Base-by-base conservation (phyloP, 1,284 basidiomycete species). In the Apiotrichum brassicae region DNA sequence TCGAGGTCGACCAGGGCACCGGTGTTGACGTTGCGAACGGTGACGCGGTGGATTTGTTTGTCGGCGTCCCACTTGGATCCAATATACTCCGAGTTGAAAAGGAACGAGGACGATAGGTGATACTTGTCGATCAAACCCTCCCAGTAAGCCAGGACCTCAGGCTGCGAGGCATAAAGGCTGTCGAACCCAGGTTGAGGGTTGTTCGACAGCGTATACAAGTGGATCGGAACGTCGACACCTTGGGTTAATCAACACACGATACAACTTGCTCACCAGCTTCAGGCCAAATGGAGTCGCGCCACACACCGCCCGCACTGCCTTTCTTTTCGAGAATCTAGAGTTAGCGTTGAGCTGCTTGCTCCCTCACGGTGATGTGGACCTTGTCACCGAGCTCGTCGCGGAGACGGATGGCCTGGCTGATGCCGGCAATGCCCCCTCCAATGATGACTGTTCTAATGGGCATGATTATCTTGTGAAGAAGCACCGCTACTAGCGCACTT, bases 221-320 rank as follows among this genome's bases (percentile, higher is more conserved):
- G 61, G 37, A 62, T 63, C 8, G 58, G 59, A n/a, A 65, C 53
- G 41, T 66, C 64, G 22, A 66, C 63, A 14, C 50, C 53, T 5
- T 45, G n/a, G n/a, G n/a, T n/a, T n/a, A n/a, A n/a, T n/a, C n/a
- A n/a, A n/a, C n/a, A n/a, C n/a, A n/a, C n/a, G n/a, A n/a, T n/a
- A n/a, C n/a, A n/a, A n/a, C n/a, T n/a, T n/a, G n/a, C n/a, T n/a
- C n/a, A n/a, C n/a, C n/a, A n/a, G n/a, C 52, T 2, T 59, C 58
- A 1, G 59, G 57, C 64, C 64, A 66, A 0, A 40, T 43, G 3
- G 53, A 48, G 39, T 65, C 60, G 2, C 60, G 48, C 64, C 64
- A 66, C 1, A 63, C 55, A 3, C 64, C 64, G 7, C 64, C 64
- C 0, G 59, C 47, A 0, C 54, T 48, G 0, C 26, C 33, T 1